Evolutionary conservation across 2,329 filamentous ascomycete species (phyloP).

Genomic region (Pseudocercospora eumusae): DNA sequence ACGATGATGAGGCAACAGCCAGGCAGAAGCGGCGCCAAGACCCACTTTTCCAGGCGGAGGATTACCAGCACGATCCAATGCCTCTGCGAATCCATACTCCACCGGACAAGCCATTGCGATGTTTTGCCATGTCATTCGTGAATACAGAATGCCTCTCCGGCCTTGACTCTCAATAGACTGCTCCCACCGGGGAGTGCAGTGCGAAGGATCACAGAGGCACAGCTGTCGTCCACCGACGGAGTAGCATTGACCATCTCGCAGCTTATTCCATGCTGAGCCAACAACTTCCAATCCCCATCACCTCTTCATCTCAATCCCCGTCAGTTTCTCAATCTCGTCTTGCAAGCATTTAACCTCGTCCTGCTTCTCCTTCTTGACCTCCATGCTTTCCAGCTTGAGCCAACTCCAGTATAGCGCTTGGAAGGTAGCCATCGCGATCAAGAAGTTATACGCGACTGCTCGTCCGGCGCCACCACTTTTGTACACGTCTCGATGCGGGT

Average conservation of each 20-base stretch:
- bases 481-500: constrained; percentile 62
- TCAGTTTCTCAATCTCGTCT: constrained; percentile 31
- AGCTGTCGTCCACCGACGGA: not conserved
- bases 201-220: not conserved
- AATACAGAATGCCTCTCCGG: not conserved
- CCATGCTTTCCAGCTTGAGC: constrained; percentile 72
- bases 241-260: not conserved
- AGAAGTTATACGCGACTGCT: constrained; percentile 71
- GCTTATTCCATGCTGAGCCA: not conserved
- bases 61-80: not conserved
- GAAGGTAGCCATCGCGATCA: constrained; percentile 75
- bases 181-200: not conserved
- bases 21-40: not conserved
- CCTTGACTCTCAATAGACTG: not conserved
- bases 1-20: not conserved
- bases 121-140: not conserved
- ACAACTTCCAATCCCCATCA: not conserved
- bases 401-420: constrained; percentile 75
- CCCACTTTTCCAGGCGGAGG: constrained; percentile 1
- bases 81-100: not conserved
- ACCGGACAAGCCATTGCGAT: not conserved
- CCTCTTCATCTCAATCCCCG: constrained; percentile 18
- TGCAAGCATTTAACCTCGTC: constrained; percentile 37
- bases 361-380: constrained; percentile 61
- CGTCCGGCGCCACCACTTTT: constrained; percentile 64